These are phyloP conservation scores for Ulota crispa DNA, from an alignment of 225 moss, liverwort and hornwort species.

Conservation along the genomic window DNA sequence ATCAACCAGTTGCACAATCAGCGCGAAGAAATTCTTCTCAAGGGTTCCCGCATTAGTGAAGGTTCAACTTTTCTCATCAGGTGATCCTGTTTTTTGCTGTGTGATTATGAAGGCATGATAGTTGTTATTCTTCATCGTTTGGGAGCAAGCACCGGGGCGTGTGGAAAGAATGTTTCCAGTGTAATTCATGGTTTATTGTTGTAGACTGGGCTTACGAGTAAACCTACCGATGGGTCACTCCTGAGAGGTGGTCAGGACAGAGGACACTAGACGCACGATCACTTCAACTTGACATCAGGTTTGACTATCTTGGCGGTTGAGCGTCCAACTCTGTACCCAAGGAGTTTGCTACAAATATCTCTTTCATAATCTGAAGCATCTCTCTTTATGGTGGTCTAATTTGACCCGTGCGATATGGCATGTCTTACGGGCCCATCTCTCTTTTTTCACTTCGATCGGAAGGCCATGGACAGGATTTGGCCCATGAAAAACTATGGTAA, in stretches of 20 bases:
- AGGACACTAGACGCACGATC: not conserved
- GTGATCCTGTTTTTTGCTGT: not conserved
- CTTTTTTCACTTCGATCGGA: too few species aligned
- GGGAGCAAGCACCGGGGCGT: not conserved
- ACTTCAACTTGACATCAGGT: not conserved
- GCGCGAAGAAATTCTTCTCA: slow-evolving; percentile 9
- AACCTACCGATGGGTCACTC: not conserved
- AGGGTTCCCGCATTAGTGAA: slow-evolving; percentile 1
- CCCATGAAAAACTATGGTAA: too few species aligned
- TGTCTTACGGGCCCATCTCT: not conserved
- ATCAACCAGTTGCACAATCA: slow-evolving; percentile 15
- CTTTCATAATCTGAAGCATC: not conserved
- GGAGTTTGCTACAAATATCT: not conserved
- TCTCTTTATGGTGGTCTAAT: not conserved
- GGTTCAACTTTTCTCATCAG: not conserved
- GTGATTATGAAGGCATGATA: not conserved
- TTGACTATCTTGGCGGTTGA: not conserved
- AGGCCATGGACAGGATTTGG: too few species aligned
- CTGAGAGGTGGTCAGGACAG: not conserved
- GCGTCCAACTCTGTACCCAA: not conserved
- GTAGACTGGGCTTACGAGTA: not conserved
- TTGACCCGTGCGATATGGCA: not conserved
- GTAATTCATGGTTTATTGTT: not conserved
- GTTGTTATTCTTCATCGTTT: not conserved
- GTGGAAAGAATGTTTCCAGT: too few species aligned